Evolutionary conservation across 441 rosid species (phyloP).

Genomic region (Populus hybrid): DNA sequence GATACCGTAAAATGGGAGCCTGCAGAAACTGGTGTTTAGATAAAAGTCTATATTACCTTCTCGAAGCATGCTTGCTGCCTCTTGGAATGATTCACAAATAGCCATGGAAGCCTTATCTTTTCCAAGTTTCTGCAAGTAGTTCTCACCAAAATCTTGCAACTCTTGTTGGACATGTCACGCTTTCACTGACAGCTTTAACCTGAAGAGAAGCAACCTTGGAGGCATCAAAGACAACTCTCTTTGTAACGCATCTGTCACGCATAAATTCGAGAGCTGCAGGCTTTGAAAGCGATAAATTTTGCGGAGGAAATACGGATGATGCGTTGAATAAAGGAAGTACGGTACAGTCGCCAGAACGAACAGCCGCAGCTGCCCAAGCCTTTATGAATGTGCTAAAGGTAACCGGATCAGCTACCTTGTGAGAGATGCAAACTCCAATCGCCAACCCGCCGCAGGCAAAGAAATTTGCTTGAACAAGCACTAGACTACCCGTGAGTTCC

Average conservation of each 20-base stretch:
- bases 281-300: background rate
- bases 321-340: conserved; percentile 3
- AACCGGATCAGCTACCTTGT: conserved; percentile 23
- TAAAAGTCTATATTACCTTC: conserved; percentile 19
- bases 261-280: background rate
- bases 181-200: conserved; percentile 11
- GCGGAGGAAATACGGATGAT: conserved; percentile 21
- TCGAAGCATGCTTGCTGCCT: background rate
- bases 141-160: conserved; percentile 21
- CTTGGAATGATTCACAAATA: conserved; percentile 6
- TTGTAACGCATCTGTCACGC: conserved; percentile 7
- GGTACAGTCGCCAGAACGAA: background rate
- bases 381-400: conserved; percentile 15
- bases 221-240: conserved; percentile 28
- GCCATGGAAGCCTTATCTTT: conserved; percentile 10
- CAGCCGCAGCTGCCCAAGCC: conserved; percentile 20
- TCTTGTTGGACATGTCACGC: conserved; percentile 27
- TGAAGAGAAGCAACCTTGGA: conserved; percentile 16
- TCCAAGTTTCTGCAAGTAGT: conserved; percentile 6
- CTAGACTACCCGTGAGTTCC: conserved; percentile 15
- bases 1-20: conserved; percentile 22
- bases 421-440: conserved; percentile 26
- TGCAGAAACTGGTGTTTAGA: conserved; percentile 28
- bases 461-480: conserved; percentile 30
- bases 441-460: conserved; percentile 38